Evolutionary conservation across 2,329 filamentous ascomycete species (phyloP).

Genomic region (Aspergillus sp.): DNA sequence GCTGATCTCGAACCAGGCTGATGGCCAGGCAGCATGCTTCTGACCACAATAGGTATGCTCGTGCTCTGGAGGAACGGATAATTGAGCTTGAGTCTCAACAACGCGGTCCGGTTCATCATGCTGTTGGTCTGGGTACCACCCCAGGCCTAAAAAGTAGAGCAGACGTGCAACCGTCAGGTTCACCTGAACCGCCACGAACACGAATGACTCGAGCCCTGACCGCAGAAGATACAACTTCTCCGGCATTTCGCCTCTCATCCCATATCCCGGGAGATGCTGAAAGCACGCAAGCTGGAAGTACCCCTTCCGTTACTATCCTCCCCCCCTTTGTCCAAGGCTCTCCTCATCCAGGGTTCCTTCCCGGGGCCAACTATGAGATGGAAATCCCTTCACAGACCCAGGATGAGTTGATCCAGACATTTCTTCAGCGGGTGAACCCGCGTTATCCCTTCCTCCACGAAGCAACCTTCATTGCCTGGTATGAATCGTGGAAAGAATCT

Average conservation of each 20-base stretch:
- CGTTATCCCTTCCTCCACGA: constrained; percentile 7
- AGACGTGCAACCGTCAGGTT: background rate
- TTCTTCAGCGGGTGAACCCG: background rate
- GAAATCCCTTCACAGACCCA: background rate
- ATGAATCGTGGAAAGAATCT: background rate
- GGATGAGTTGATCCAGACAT: background rate
- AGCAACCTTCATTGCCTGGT: constrained; percentile 5
- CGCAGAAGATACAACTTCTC: background rate
- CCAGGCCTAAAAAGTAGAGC: background rate
- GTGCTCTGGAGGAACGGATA: constrained; percentile 4
- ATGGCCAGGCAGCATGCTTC: background rate
- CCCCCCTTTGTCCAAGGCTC: background rate
- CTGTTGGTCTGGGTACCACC: no score
- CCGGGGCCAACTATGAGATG: background rate
- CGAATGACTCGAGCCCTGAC: background rate
- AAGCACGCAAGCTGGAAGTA: background rate
- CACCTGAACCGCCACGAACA: background rate
- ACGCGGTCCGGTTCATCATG: background rate
- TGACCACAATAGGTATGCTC: background rate
- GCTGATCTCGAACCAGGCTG: background rate
- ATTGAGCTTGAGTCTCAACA: constrained; percentile 1
- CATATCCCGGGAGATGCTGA: background rate
- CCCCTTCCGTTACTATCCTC: background rate
- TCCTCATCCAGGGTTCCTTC: background rate
- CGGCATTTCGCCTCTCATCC: background rate